Evolutionary conservation across 2,329 filamentous ascomycete species (phyloP), one percentile per base, ranked within the genome.

Genomic region (Trichoderma pleuroti): DNA sequence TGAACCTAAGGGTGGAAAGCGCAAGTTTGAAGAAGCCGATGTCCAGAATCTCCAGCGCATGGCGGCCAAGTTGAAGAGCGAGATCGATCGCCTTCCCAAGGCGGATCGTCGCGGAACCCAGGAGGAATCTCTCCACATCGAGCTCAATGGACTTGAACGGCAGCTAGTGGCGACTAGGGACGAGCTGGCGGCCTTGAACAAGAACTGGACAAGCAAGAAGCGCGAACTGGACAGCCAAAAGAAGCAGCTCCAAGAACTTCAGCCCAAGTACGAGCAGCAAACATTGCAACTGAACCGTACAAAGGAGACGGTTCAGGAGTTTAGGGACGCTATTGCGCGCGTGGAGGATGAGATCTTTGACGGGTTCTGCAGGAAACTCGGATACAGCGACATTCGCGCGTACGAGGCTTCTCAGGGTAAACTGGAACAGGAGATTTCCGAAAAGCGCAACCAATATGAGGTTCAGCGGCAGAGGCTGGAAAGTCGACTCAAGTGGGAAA

Each of bases 331-430:
- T 1, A 92, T 98, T 72, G 88, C 91, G 56, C 86, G 89, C 68
- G 92, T 97, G 21, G 94, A 98, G 78, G 96, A 99, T 78, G 88
- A 94, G 75, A 87, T 99, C 34, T 99, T 98, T 80, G 86, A 86
- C 26, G 86, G 86, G 52, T 99, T 99, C 82, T 99, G 96, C 82
- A 88, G 90, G 75, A 89, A 92, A 69, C 88, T 98, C 24, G 93
- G 94, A 0, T 98, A 97, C 79, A 86, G 88, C 71, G 91, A 97
- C 76, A 97, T 99, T 74, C 92, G 95, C 71, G 92, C 93, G 71
- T 99, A 98, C 77, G 94, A 98, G 79, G 92, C 92, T 30, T 94
- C 97, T 75, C 96, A 98, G 81, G 95, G 96, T 62, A 94, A 92
- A 54, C 84, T 97, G 62, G 94, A 98, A 80, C 93, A 97, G 79